phyloP scores from a whole-genome alignment of 2,329 filamentous ascomycete genomes.

The Chaetomiaceae sp. region DNA sequence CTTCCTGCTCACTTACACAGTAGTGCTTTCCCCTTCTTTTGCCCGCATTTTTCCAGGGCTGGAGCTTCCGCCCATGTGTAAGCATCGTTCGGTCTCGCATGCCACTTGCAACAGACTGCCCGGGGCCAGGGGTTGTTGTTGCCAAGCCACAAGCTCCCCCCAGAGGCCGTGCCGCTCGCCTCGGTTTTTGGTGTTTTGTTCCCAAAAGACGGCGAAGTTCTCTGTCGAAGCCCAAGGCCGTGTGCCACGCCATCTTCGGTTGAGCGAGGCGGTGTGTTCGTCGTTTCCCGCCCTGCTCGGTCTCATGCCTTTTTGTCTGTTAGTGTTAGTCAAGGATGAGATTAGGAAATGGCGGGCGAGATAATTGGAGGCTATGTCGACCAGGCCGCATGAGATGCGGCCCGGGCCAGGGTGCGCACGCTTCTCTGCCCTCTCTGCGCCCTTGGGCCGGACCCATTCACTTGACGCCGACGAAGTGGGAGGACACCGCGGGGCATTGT shows the following conservation, averaged over 20 bases:
- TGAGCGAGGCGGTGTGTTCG: background rate
- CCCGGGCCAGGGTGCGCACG: background rate
- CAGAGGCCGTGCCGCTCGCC: background rate
- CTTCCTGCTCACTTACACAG: too few relatives aligned
- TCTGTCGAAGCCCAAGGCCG: background rate
- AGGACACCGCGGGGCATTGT: too few relatives aligned
- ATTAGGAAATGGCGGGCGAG: too few relatives aligned
- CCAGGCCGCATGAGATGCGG: slow-evolving; percentile 12
- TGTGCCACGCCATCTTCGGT: background rate
- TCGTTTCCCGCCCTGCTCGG: too few relatives aligned
- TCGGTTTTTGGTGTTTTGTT: background rate
- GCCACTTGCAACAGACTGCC: background rate
- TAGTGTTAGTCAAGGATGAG: too few relatives aligned
- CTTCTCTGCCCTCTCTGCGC: too few relatives aligned
- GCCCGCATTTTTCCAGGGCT: background rate
- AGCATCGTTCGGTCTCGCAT: background rate
- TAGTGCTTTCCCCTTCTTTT: background rate
- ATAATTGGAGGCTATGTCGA: slow-evolving; percentile 8
- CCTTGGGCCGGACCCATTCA: background rate
- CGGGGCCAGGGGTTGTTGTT: too few relatives aligned
- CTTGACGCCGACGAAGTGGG: background rate
- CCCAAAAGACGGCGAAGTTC: background rate
- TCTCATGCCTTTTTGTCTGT: too few relatives aligned
- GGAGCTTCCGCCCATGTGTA: too few relatives aligned
- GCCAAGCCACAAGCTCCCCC: background rate